phyloP scores from a whole-genome alignment of 1,284 basidiomycete genomes.

The Volvariella surrecta region DNA sequence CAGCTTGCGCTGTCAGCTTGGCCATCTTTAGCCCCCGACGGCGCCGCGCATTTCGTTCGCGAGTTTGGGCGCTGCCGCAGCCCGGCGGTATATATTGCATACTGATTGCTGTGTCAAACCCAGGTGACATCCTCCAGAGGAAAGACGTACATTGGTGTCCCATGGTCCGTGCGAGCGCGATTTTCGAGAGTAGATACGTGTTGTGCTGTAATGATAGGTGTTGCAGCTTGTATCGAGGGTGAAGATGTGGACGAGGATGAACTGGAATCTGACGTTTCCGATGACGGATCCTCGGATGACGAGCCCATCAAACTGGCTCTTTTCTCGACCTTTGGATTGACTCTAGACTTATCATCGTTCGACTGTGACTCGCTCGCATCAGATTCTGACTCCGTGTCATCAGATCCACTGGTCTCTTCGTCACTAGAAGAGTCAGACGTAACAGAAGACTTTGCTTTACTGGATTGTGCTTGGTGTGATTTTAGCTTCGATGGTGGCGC shows the following conservation, averaged over 20 bases:
- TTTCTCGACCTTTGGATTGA: background rate
- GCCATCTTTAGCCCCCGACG: slow-evolving; percentile 30
- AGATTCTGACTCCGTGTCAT: slow-evolving; percentile 6
- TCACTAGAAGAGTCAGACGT: slow-evolving; percentile 7
- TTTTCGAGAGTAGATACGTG: no score
- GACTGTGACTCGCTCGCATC: background rate
- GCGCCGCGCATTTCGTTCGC: slow-evolving; percentile 57
- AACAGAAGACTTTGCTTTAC: slow-evolving; percentile 5
- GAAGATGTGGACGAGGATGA: slow-evolving; percentile 12
- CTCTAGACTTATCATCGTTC: slow-evolving; percentile 2
- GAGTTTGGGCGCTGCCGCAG: slow-evolving; percentile 55
- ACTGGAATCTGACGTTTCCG: slow-evolving; percentile 11
- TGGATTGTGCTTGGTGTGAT: slow-evolving; percentile 1
- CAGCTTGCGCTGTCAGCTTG: slow-evolving; percentile 11
- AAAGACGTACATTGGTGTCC: no score
- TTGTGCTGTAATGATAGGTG: no score
- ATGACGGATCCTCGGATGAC: slow-evolving; percentile 10
- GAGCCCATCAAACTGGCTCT: slow-evolving; percentile 9
- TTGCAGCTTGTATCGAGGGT: slow-evolving; percentile 6
- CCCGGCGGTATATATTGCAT: slow-evolving; percentile 19
- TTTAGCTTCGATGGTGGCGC: no score
- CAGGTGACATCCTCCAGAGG: no score
- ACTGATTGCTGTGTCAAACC: no score
- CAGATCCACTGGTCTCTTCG: background rate
- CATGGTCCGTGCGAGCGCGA: no score